Evolutionary conservation across 2,329 filamentous ascomycete species (phyloP).

Genomic region (Diaporthe aspalathi): DNA sequence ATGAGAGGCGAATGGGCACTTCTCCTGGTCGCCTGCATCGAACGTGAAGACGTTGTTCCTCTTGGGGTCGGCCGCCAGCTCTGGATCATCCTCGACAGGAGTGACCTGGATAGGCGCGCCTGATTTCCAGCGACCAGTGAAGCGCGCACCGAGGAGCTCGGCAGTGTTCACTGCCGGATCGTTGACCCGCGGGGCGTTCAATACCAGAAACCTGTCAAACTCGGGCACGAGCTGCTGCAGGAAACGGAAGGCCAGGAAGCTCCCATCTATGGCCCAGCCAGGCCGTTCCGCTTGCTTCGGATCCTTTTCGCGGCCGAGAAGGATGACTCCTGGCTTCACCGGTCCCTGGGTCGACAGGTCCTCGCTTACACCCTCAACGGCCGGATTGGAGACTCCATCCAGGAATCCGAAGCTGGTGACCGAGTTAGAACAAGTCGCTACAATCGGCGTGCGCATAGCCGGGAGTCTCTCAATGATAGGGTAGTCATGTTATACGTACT

Average conservation of each 20-base stretch:
- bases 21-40: conserved; percentile 46
- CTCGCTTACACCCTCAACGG: conserved; percentile 49
- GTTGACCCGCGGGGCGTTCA: conserved; percentile 44
- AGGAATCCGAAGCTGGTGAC: conserved; percentile 52
- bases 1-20: conserved; percentile 59
- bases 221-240: conserved; percentile 58
- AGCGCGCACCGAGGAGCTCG: conserved; percentile 54
- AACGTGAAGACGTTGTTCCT: conserved; percentile 50
- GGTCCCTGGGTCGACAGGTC: conserved; percentile 48
- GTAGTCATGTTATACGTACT: conserved; percentile 34
- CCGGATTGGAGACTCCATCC: conserved; percentile 56
- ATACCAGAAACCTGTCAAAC: conserved; percentile 54
- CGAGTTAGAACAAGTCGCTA: background rate
- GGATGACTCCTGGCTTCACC: conserved; percentile 50
- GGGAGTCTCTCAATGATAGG: too few relatives aligned
- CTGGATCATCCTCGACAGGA: conserved; percentile 46
- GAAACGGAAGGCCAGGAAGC: conserved; percentile 57
- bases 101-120: conserved; percentile 50
- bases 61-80: conserved; percentile 48
- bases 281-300: conserved; percentile 42
- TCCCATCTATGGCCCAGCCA: conserved; percentile 56
- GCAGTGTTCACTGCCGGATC: conserved; percentile 42
- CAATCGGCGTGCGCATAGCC: too few relatives aligned
- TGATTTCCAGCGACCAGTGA: conserved; percentile 58
- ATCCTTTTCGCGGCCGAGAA: conserved; percentile 53